Evolutionary conservation across 2,329 filamentous ascomycete genomes (phyloP).

Genomic region (Hypoxylon sp.): DNA sequence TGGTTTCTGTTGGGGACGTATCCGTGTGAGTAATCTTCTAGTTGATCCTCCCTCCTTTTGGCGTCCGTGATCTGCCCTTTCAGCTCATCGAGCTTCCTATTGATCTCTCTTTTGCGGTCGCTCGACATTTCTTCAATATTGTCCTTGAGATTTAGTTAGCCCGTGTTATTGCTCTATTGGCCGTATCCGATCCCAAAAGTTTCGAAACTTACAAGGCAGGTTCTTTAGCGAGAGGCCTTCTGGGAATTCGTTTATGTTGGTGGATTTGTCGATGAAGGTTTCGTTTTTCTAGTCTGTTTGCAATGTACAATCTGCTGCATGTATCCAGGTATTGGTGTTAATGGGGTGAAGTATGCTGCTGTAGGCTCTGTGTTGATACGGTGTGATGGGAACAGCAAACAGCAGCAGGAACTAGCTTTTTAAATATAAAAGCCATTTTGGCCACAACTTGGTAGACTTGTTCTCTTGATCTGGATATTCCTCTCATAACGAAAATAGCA

Average conservation of each 20-base stretch:
- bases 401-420: neutral
- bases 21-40: neutral
- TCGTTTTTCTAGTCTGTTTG: too few species aligned
- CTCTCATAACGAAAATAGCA: neutral
- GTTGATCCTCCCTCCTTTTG: neutral
- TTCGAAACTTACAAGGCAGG: neutral
- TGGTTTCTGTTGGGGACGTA: neutral
- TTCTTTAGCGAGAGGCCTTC: neutral
- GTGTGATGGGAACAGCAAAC: neutral
- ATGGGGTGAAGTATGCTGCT: neutral
- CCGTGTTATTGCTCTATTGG: too few species aligned
- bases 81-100: neutral
- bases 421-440: neutral
- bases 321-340: neutral
- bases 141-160: neutral
- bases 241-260: neutral
- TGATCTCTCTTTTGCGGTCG: neutral
- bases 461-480: neutral
- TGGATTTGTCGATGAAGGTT: neutral
- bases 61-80: neutral
- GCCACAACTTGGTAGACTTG: neutral
- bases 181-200: neutral
- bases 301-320: neutral
- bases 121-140: neutral
- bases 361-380: neutral